Percentiles rank a stretch among this genome's conserved stretches.
Conservation (phyloP, 106 monocot genomes). For the Apostasia ramifera region DNA sequence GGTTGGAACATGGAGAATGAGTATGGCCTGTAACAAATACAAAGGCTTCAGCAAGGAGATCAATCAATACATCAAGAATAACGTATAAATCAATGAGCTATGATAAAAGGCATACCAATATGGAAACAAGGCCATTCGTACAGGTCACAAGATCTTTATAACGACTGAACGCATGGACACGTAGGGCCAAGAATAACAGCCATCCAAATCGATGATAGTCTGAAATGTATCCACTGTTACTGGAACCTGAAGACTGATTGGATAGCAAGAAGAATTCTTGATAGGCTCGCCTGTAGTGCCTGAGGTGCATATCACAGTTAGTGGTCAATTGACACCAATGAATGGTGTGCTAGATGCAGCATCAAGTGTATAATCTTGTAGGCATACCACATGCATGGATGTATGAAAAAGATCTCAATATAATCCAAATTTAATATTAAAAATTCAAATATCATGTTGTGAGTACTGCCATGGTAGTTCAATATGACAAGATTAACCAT, state of each 20-base stretch:
- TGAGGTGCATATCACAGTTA: slow-evolving; percentile 12
- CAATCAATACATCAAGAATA: neutral
- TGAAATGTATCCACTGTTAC: slow-evolving; percentile 35
- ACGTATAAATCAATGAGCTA: neutral
- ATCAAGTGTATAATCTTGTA: too few species aligned
- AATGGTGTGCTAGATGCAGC: too few species aligned
- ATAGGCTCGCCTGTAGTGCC: slow-evolving; percentile 75
- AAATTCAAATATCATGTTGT: too few species aligned
- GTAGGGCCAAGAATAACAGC: slow-evolving; percentile 80
- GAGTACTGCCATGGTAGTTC: too few species aligned
- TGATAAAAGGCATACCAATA: slow-evolving; percentile 43
- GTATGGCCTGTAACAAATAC: slow-evolving; percentile 46
- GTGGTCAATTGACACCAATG: neutral
- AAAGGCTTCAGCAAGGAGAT: too few species aligned
- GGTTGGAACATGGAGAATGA: slow-evolving; percentile 78
- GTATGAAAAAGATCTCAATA: too few species aligned
- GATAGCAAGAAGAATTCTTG: slow-evolving; percentile 54
- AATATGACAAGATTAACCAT: too few species aligned
- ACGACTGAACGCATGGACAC: slow-evolving; percentile 64
- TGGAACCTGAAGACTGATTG: slow-evolving; percentile 15
- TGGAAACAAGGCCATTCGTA: slow-evolving; percentile 82
- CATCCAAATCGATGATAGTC: slow-evolving; percentile 93
- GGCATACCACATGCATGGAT: too few species aligned
- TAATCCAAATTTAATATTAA: too few species aligned
- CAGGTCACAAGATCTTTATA: slow-evolving; percentile 89